Conservation (phyloP, 2,329 filamentous ascomycete genomes). For the Neurospora sp. region DNA sequence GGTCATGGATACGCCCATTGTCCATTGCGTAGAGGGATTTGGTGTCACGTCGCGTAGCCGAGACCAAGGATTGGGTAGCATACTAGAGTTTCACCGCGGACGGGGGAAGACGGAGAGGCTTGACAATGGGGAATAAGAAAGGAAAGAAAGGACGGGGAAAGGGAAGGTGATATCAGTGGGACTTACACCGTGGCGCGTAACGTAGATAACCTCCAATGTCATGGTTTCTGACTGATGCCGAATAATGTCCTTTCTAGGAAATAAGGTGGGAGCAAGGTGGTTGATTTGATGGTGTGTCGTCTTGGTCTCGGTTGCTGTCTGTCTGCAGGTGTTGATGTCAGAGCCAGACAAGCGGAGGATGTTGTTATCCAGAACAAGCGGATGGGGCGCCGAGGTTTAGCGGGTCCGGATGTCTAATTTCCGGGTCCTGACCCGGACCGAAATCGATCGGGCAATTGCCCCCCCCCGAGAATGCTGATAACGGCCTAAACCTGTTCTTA, state of each 20-base stretch:
- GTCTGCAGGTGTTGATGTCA: background rate
- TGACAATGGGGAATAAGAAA: background rate
- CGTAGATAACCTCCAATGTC: conserved; percentile 62
- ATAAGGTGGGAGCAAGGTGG: background rate
- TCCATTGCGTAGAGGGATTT: background rate
- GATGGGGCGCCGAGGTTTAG: background rate
- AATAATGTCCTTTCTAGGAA: background rate
- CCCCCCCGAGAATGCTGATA: background rate
- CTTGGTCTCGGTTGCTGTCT: background rate
- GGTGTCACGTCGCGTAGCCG: background rate
- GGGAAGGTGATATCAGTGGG: conserved; percentile 4
- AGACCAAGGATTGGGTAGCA: background rate
- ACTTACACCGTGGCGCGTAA: conserved; percentile 66
- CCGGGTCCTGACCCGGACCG: background rate
- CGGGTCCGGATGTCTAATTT: background rate
- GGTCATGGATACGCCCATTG: background rate
- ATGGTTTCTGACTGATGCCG: conserved; percentile 27
- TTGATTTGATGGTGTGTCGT: background rate
- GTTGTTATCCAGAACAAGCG: background rate
- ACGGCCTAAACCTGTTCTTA: background rate
- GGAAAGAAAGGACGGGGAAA: conserved; percentile 3
- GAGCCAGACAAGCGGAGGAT: background rate
- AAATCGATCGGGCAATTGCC: background rate
- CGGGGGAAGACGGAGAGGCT: background rate
- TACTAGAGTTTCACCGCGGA: background rate